Base-by-base conservation (phyloP, 352 stramenopile genomes). In the Pythium inflatum region DNA sequence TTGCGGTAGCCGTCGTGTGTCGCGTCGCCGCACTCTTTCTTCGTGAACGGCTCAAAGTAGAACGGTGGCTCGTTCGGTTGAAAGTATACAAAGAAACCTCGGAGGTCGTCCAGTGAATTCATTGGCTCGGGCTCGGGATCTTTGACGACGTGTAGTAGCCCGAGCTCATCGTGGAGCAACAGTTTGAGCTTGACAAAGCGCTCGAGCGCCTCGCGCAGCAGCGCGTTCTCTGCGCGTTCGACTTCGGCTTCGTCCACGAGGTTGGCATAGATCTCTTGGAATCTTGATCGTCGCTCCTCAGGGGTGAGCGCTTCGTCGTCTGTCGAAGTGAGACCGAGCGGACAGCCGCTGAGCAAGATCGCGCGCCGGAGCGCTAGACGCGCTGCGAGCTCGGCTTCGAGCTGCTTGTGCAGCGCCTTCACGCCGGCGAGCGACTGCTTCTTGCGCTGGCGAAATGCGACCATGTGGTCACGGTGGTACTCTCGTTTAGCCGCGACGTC, bases 11-110 rank as follows among this genome's bases (percentile, higher is more conserved):
- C 41, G 7, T 55, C 24, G 7, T 51, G 36, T 11, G 50, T 64
- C 25, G 43, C 30, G 3, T 13, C 41, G 33, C 63, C 57, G 31
- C 58, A 73, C 50, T 73, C 57, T 3, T 40, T 16, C 18, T 25
- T 30, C 5, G 64, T 66, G 48, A 71, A 71, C 30, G 66, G 66
- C 45, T 73, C 66, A 22, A 64, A 73, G 31, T 73, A 73, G 28
- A 73, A 73, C 38, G 66, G 66, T 38, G 57, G 38, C 18, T 67
- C 57, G 31, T 68, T 33, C 22, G 49, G 27, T 24, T 57, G 33
- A 38, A 73, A 66, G 16, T 67, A 68, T 16, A 63, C 62, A 49
- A 73, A 73, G 40, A 68, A 73, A 4, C 62, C 62, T 18, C 50
- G 49, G 18, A 68, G 36, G 20, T 61, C 55, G 22, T n/a, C n/a